Percentiles rank a stretch among this genome's conserved stretches.
Evolutionary conservation across 768 basidiomycete genomes (phyloP).

Genomic region (Candolleomyces eurysporus): DNA sequence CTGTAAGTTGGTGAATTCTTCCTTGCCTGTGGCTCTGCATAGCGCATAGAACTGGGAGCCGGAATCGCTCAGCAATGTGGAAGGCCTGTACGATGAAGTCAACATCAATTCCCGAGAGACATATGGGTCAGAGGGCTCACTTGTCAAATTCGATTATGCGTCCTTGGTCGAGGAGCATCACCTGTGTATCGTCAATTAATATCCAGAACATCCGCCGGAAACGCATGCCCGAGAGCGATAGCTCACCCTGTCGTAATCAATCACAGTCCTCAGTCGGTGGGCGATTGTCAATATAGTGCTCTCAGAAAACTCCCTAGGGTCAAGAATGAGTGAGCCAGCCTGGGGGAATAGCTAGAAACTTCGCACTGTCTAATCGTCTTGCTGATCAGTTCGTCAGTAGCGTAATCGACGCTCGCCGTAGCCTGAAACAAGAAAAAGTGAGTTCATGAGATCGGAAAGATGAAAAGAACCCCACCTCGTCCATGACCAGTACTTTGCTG

Average conservation of each 20-base stretch:
- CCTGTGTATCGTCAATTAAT: slow-evolving; percentile 33
- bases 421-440: slow-evolving; percentile 38
- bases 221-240: not conserved
- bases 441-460: slow-evolving; percentile 1
- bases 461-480: slow-evolving; percentile 51
- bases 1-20: slow-evolving; percentile 66
- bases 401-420: slow-evolving; percentile 80
- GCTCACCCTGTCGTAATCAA: slow-evolving; percentile 79
- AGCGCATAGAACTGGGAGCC: slow-evolving; percentile 63
- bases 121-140: slow-evolving; percentile 23
- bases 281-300: slow-evolving; percentile 87
- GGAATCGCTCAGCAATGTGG: slow-evolving; percentile 50
- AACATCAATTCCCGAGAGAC: not conserved
- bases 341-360: not conserved
- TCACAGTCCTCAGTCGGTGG: slow-evolving; percentile 77
- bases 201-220: not conserved
- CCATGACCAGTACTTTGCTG: slow-evolving; percentile 80
- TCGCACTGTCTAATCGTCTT: slow-evolving; percentile 78
- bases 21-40: slow-evolving; percentile 72
- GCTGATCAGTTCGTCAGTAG: slow-evolving; percentile 84
- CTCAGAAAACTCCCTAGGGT: slow-evolving; percentile 65
- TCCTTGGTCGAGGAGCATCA: slow-evolving; percentile 78
- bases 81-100: slow-evolving; percentile 38
- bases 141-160: slow-evolving; percentile 74
- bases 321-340: not conserved